Base-by-base conservation (phyloP, 176 grass and related monocot genomes). In the Eragrostis nindensis region DNA sequence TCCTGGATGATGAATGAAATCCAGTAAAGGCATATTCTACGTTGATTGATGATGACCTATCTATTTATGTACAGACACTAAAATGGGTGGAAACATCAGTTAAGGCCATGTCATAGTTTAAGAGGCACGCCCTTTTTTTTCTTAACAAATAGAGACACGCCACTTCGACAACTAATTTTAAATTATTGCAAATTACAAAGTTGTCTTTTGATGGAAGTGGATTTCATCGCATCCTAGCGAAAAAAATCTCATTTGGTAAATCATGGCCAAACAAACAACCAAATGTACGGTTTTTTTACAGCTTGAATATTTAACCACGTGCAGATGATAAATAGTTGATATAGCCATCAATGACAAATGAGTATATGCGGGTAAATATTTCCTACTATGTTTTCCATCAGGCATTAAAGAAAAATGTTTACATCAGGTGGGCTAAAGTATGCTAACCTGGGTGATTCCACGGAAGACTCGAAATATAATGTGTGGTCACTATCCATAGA, bases 381-480 rank as follows among this genome's bases (percentile, higher is more conserved):
- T 66, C 8, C 8, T 6, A 42, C 21, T 42, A 67, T 67, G 39
- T n/a, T 22, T 4, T 17, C 32, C 4, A 36, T 36, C 32, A 36
- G 32, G 32, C 32, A 4, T 36, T 36, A 36, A 36, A 36, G 4
- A 36, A 36, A 36, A 36, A 36, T 36, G 32, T 36, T 36, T 36
- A 36, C 50, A 53, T 19, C 56, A 53, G 27, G 17, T 21, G 19
- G 47, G 41, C 43, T 8, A 12, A 50, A 11, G 54, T 63, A 44
- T 56, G 73, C 82, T 77, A 48, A 77, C 82, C 73, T 61, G 21
- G 61, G 48, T 39, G 68, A 68, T 36, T 45, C 6, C 3, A 29
- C 14, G 3, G 6, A 75, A 44, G 11, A 66, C 2, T 60, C 8
- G 1, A 75, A 32, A 47, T 73, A 73, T 21, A 53, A 53, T 38